Evolutionary conservation across 768 basidiomycete genomes (phyloP).

Genomic region (Hygrophoropsis aurantiaca): DNA sequence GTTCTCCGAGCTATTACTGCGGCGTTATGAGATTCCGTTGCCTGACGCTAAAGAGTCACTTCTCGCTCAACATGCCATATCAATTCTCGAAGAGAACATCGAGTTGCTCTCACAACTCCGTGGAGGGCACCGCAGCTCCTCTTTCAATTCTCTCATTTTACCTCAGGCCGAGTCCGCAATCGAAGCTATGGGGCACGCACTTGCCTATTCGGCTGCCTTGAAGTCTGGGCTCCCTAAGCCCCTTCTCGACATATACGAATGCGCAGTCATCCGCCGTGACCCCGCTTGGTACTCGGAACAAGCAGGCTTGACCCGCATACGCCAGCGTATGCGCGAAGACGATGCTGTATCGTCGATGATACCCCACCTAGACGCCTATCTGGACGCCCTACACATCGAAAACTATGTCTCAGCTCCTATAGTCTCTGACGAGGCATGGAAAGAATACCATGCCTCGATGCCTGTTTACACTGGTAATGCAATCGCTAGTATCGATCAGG

Average conservation of each 20-base stretch:
- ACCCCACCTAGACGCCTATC: constrained; percentile 39
- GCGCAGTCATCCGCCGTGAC: constrained; percentile 50
- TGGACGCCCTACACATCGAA: constrained; percentile 46
- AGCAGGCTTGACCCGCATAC: constrained; percentile 45
- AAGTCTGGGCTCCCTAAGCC: constrained; percentile 42
- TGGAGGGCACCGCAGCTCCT: constrained; percentile 46
- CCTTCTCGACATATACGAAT: constrained; percentile 58
- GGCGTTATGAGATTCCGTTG: constrained; percentile 51
- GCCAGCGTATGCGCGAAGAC: constrained; percentile 49
- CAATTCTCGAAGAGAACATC: constrained; percentile 47
- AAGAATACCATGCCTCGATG: constrained; percentile 40
- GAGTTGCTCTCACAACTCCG: constrained; percentile 36
- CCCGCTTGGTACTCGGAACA: constrained; percentile 61
- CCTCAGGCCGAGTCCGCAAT: constrained; percentile 53
- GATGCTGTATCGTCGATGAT: constrained; percentile 43
- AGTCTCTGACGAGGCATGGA: constrained; percentile 50
- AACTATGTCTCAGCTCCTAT: constrained; percentile 54
- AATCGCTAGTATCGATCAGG: constrained; percentile 32
- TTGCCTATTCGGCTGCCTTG: constrained; percentile 56
- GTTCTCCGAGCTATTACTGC: constrained; percentile 58
- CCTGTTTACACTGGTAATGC: constrained; percentile 46
- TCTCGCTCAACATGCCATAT: constrained; percentile 49
- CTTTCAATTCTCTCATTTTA: constrained; percentile 53
- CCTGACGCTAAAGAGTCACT: constrained; percentile 44
- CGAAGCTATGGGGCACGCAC: constrained; percentile 63